A percentile compares a stretch with the other conserved stretches of the same genome.
phyloP scores from a whole-genome alignment of 176 grass and related monocot genomes.

The Luzula sylvatica region DNA sequence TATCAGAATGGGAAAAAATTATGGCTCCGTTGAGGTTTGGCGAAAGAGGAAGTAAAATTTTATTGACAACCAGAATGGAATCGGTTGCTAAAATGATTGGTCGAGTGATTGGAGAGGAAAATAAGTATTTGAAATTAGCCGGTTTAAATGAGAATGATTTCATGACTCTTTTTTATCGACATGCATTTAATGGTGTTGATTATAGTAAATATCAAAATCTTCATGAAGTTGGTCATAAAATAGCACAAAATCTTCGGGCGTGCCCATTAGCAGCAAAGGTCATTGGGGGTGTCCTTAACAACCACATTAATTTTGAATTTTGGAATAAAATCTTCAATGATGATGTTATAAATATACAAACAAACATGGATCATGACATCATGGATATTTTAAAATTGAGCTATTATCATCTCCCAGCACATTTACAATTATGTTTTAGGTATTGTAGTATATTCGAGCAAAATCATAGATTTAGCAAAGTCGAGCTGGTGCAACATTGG shows the following conservation, averaged over 20 bases:
- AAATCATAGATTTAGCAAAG: conserved; percentile 27
- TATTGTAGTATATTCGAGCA: conserved; percentile 39
- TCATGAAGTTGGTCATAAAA: background rate
- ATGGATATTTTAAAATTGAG: conserved; percentile 25
- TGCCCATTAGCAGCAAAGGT: conserved; percentile 21
- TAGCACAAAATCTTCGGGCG: conserved; percentile 11
- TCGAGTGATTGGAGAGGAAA: background rate
- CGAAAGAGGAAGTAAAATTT: conserved; percentile 25
- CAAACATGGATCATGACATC: conserved; percentile 20
- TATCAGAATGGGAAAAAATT: conserved; percentile 11
- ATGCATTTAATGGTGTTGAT: conserved; percentile 22
- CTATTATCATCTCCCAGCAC: conserved; percentile 15
- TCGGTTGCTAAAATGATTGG: conserved; percentile 8
- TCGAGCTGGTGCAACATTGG: conserved; percentile 33
- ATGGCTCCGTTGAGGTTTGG: conserved; percentile 23
- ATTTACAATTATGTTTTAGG: conserved; percentile 21
- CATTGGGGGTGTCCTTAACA: conserved; percentile 16
- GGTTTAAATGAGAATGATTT: conserved; percentile 1
- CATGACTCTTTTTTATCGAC: background rate
- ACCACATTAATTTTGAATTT: background rate
- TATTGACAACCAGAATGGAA: conserved; percentile 17
- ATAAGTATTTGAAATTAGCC: background rate
- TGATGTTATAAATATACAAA: conserved; percentile 13
- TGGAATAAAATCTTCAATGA: conserved; percentile 26
- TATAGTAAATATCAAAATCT: background rate